Evolutionary conservation across 257 asterid species (phyloP), one percentile per base, ranked within the genome.

Genomic region (Ligustrum vulgare): DNA sequence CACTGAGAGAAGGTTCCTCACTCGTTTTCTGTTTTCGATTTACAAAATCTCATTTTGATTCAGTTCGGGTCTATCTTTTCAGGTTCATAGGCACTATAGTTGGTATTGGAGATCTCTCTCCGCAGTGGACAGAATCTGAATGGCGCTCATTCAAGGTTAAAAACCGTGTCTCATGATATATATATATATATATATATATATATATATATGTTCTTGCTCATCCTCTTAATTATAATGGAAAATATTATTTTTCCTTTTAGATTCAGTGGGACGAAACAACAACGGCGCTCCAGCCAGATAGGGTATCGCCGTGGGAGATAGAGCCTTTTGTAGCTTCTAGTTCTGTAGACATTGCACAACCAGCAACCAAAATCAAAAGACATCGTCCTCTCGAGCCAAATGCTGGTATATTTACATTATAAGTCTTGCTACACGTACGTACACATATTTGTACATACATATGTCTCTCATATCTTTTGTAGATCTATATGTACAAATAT

Each of bases 71-170:
- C 34, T 23, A 7, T 23, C n/a, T 77, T 84, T 81, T 64, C 85
- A 93, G 98, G 86, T 91, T 90, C 70, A 79, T 91, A 23, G 97
- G 98, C 58, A 93, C 97, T 18, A 84, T 93, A 12, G 88, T 91
- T 79, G 97, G 95, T 4, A 74, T 88, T 45, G 97, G 84, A 74
- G 96, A 88, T 77, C 65, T 87, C 51, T 88, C 91, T 34, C 79
- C 87, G 8, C 86, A 90, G 80, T 93, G 98, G 98, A 70, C 86
- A 39, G 70, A 85, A 56, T 93, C 97, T 23, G 79, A 83, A 65
- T 93, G 98, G 98, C 93, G 97, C 8, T 91, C 95, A 33, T 89
- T 93, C 79, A 91, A 91, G 97, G 98, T 91, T 67, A 45, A 39
- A 22, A 23, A 35, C 35, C 47, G 31, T 28, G 1, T 28, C 31